Percentiles rank a stretch among this genome's conserved stretches.
phyloP scores from a whole-genome alignment of 495 filamentous ascomycete genomes.

The Bryoglossum gracile region DNA sequence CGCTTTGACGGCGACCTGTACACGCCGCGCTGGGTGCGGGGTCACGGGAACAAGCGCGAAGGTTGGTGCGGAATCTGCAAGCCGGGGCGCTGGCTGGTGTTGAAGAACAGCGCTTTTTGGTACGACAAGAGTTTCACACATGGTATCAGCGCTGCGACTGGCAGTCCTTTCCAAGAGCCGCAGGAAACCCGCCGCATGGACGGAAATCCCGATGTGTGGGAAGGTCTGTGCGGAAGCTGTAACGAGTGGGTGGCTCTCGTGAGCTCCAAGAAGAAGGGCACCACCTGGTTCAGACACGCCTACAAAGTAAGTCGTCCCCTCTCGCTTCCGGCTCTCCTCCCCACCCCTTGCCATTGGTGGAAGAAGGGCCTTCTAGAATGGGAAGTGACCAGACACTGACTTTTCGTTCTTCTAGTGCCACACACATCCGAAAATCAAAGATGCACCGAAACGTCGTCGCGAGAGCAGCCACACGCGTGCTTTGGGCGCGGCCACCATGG shows the following conservation, averaged over 20 bases:
- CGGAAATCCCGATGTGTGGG: slow-evolving; percentile 75
- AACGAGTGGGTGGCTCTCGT: slow-evolving; percentile 72
- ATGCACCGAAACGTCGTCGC: slow-evolving; percentile 61
- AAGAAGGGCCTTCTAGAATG: neutral
- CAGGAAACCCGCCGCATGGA: slow-evolving; percentile 65
- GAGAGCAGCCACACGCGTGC: slow-evolving; percentile 46
- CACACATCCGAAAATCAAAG: slow-evolving; percentile 66
- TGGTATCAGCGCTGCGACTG: slow-evolving; percentile 71
- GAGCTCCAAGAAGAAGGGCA: slow-evolving; percentile 80
- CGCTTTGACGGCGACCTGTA: slow-evolving; percentile 72
- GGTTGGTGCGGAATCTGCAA: slow-evolving; percentile 83
- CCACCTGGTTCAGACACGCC: slow-evolving; percentile 77
- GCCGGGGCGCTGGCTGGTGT: slow-evolving; percentile 70
- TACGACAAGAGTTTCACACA: slow-evolving; percentile 81
- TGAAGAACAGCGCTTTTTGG: slow-evolving; percentile 83
- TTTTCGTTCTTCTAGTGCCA: slow-evolving; percentile 52
- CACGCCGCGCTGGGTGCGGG: slow-evolving; percentile 70
- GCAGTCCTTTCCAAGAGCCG: slow-evolving; percentile 63
- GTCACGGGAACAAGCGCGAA: slow-evolving; percentile 74
- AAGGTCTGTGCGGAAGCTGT: slow-evolving; percentile 69
- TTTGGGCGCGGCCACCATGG: slow-evolving; percentile 17
- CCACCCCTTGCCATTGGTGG: neutral
- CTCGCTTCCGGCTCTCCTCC: neutral
- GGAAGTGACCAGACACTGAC: neutral
- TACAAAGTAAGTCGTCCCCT: slow-evolving; percentile 56